These are phyloP conservation scores for Austroboletus niveus DNA, from an alignment of 1,284 basidiomycete genomes.

Conservation along the genomic window DNA sequence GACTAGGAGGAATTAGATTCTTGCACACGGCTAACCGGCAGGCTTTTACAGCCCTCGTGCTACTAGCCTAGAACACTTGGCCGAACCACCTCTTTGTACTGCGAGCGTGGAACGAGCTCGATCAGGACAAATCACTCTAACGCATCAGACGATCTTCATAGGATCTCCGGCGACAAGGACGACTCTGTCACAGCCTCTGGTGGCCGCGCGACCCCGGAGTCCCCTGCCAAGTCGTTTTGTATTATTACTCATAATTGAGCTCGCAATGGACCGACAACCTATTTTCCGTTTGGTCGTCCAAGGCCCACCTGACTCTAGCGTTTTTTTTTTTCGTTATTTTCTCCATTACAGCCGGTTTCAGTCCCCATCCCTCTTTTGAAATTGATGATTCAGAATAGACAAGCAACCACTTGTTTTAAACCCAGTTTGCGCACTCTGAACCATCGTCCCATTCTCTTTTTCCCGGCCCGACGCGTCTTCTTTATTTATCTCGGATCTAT, in stretches of 20 bases:
- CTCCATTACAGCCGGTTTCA: constrained; percentile 20
- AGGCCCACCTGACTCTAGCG: constrained; percentile 11
- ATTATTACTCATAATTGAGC: constrained; percentile 36
- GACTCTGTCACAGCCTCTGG: constrained; percentile 17
- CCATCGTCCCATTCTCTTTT: constrained; percentile 9
- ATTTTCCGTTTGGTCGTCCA: constrained; percentile 18
- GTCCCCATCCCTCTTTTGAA: not conserved
- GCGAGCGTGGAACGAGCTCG: constrained; percentile 25
- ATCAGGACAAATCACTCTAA: constrained; percentile 13
- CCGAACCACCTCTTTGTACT: constrained; percentile 12
- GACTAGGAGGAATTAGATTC: constrained; percentile 11
- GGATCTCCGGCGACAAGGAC: constrained; percentile 22
- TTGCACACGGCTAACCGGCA: constrained; percentile 18
- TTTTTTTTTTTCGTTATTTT: constrained; percentile 21
- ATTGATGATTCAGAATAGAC: constrained; percentile 16
- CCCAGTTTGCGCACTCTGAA: constrained; percentile 22
- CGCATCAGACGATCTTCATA: constrained; percentile 24
- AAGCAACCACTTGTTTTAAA: constrained; percentile 8
- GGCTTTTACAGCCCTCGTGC: constrained; percentile 9
- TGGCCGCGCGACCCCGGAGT: constrained; percentile 16
- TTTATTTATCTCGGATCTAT: constrained; percentile 30
- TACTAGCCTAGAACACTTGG: constrained; percentile 9
- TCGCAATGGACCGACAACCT: constrained; percentile 15
- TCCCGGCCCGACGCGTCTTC: constrained; percentile 9
- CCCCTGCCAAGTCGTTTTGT: constrained; percentile 21